Evolutionary conservation across 768 basidiomycete species (phyloP), one percentile per base, ranked within the genome.

Genomic region (Polyporus arcularius): DNA sequence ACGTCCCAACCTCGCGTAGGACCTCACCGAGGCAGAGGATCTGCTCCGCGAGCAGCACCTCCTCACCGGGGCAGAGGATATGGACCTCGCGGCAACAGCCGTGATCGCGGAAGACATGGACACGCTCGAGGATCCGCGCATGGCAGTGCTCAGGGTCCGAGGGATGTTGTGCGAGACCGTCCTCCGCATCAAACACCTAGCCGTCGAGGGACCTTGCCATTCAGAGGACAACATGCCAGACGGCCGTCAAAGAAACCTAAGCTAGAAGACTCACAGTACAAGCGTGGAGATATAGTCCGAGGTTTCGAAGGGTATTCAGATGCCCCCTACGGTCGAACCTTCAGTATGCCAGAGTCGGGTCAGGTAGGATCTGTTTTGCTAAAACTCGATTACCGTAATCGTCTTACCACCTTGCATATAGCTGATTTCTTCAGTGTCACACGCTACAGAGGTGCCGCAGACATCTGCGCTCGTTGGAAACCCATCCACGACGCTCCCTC

Each of bases 1-100:
- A 41, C 70, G 60, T 52, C 58, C 52, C 28, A 41, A 11, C 39
- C 56, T 10, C 15, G 31, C 9, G 4, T 49, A 6, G 45, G 56
- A 18, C 41, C 43, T 57, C 28, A 12, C 21, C 7, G 18, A 14
- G 55, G 9, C 43, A 14, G 55, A 32, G 30, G 32, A 30, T 26
- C 28, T 3, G 9, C 16, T 51, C 35, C 56, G 42, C 28, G 60
- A 59, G 11, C 18, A 8, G 42, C 18, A 11, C 54, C 11, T 30
- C 18, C 54, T 16, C 3, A 16, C 16, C 3, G 15, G 9, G 35
- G 32, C 4, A 31, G 42, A 28, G 32, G 21, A 8, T n/a, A 35
- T 8, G 8, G 38, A 4, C 7, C 18, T 28, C 46, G 46, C 12
- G 46, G 46, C 21, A 28, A 11, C 28, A 26, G 46, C 28, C 46